phyloP scores from a whole-genome alignment of 2,329 filamentous ascomycete species.

The Penicillium polonicum region DNA sequence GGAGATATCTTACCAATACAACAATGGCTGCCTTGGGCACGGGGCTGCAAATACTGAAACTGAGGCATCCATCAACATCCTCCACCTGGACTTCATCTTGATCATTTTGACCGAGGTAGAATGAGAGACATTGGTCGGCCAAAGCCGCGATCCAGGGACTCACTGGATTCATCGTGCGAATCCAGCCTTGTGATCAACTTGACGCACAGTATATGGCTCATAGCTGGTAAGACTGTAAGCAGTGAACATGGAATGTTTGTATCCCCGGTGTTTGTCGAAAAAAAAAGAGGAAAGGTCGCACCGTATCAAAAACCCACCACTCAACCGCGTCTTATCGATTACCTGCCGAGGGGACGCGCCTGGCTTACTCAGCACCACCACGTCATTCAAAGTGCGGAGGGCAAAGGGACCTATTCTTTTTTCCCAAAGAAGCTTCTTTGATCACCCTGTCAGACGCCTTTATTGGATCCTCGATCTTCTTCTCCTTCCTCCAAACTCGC shows the following conservation, averaged over 20 bases:
- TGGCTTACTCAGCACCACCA: slow-evolving; percentile 27
- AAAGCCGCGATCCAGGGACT: slow-evolving; percentile 28
- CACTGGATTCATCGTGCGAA: slow-evolving; percentile 25
- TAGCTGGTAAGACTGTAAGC: neutral
- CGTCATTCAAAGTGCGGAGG: slow-evolving; percentile 31
- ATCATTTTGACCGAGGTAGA: slow-evolving; percentile 16
- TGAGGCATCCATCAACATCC: slow-evolving; percentile 38
- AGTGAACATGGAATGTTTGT: neutral
- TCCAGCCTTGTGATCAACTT: slow-evolving; percentile 10
- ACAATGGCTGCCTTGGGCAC: slow-evolving; percentile 26
- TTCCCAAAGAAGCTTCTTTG: neutral
- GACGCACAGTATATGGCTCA: neutral
- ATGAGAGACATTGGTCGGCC: slow-evolving; percentile 25
- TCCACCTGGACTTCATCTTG: slow-evolving; percentile 20
- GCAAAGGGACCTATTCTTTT: slow-evolving; percentile 6
- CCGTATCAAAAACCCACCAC: neutral
- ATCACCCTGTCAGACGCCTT: neutral
- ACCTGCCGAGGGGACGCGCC: slow-evolving; percentile 10
- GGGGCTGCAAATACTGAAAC: slow-evolving; percentile 22
- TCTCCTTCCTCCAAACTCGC: neutral
- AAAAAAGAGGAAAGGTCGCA: neutral
- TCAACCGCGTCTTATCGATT: slow-evolving; percentile 9
- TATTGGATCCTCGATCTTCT: neutral
- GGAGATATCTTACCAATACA: slow-evolving; percentile 4
- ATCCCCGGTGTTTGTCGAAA: neutral